Conservation (phyloP, 768 basidiomycete species). For the Naematelia encephala region DNA sequence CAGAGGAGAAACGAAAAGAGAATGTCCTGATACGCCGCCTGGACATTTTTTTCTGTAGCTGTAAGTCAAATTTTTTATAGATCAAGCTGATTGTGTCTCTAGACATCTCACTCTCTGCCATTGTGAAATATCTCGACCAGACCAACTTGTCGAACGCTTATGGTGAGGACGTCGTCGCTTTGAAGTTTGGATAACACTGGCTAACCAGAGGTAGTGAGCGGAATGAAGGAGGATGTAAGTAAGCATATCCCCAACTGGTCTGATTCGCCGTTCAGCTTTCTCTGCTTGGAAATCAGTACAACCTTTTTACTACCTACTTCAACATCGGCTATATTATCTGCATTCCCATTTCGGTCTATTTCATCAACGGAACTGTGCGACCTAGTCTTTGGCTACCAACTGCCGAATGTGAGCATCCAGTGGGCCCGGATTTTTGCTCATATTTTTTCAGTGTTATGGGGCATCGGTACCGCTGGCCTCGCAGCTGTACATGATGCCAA, state of each 20-base stretch:
- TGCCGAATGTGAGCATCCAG: conserved; percentile 3
- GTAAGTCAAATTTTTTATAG: conserved; percentile 2
- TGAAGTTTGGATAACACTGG: background rate
- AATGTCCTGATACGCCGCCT: conserved; percentile 1
- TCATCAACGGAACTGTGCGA: conserved; percentile 10
- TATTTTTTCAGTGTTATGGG: conserved; percentile 6
- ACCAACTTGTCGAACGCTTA: conserved; percentile 8
- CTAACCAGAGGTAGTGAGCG: conserved; percentile 2
- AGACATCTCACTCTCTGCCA: conserved; percentile 5
- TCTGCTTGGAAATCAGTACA: conserved; percentile 9
- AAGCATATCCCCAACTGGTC: background rate
- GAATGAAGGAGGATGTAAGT: conserved; percentile 20
- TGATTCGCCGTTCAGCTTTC: background rate
- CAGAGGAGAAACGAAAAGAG: conserved; percentile 4
- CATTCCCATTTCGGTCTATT: conserved; percentile 11
- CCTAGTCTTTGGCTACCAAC: conserved; percentile 15
- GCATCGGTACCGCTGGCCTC: conserved; percentile 10
- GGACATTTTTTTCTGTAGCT: conserved; percentile 11
- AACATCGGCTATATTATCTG: conserved; percentile 15
- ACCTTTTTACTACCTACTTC: conserved; percentile 15
- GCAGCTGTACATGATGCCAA: conserved; percentile 5
- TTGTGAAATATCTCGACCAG: conserved; percentile 16
- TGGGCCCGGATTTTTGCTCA: background rate
- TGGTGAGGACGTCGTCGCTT: background rate
- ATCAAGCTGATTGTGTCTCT: background rate